A percentile compares a stretch with the other conserved stretches of the same genome.
phyloP scores from a whole-genome alignment of 2,329 filamentous ascomycete genomes.

The Fusarium domesticum region DNA sequence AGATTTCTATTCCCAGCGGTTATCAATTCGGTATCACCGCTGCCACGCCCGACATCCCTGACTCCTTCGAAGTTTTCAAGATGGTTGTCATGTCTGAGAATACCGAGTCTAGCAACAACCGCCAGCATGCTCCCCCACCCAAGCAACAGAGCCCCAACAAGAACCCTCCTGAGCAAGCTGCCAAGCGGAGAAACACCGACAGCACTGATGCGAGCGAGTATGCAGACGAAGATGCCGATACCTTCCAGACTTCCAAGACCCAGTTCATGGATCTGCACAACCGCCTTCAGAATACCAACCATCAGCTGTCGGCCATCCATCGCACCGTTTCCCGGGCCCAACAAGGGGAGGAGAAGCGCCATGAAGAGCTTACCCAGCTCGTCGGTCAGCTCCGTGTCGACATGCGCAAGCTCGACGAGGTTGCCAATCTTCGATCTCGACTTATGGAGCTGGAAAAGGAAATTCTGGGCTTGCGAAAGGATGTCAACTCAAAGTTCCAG shows the following conservation, averaged over 20 bases:
- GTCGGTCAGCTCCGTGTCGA: slow-evolving; percentile 47
- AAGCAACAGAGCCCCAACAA: slow-evolving; percentile 29
- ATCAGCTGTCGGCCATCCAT: slow-evolving; percentile 64
- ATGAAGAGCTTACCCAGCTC: slow-evolving; percentile 51
- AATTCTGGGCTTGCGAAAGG: slow-evolving; percentile 54
- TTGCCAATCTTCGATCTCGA: slow-evolving; percentile 44
- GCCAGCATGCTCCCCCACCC: slow-evolving; percentile 27
- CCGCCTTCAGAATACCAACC: slow-evolving; percentile 70
- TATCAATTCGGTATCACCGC: slow-evolving; percentile 88
- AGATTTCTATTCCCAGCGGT: slow-evolving; percentile 72
- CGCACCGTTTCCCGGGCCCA: slow-evolving; percentile 52
- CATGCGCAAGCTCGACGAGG: slow-evolving; percentile 45
- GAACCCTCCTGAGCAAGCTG: slow-evolving; percentile 9
- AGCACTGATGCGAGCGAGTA: slow-evolving; percentile 33
- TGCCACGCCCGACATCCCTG: slow-evolving; percentile 83
- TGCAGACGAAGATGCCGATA: slow-evolving; percentile 47
- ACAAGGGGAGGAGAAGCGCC: slow-evolving; percentile 52
- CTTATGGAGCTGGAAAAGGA: slow-evolving; percentile 56
- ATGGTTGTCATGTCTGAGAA: slow-evolving; percentile 67
- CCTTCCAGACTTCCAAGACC: slow-evolving; percentile 47
- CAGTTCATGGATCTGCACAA: slow-evolving; percentile 86
- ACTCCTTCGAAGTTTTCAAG: slow-evolving; percentile 93
- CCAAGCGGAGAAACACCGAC: slow-evolving; percentile 22
- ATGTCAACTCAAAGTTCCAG: slow-evolving; percentile 45
- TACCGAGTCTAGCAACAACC: slow-evolving; percentile 30